A percentile compares a stretch with the other conserved stretches of the same genome.
Evolutionary conservation across 257 asterid genomes (phyloP).

Genomic region (Anisodus acutangulus): DNA sequence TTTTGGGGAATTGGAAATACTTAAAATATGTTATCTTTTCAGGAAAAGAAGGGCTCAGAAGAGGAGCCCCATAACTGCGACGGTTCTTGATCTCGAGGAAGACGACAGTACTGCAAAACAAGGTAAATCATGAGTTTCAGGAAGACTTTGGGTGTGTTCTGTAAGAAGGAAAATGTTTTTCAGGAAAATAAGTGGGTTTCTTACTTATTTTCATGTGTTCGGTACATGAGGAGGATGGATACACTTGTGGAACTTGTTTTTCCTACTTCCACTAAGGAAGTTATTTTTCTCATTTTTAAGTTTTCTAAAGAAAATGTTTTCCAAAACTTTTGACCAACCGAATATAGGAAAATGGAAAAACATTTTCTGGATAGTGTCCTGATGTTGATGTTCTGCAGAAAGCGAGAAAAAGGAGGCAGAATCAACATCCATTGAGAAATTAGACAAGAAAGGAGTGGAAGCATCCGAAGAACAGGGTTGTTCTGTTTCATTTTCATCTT

Average conservation of each 20-base stretch:
- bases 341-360: no score
- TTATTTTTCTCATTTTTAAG: no score
- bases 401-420: conserved; percentile 39
- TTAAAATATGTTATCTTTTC: conserved; percentile 23
- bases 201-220: no score
- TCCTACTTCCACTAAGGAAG: no score
- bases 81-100: conserved; percentile 69
- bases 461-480: conserved; percentile 41
- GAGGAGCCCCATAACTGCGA: conserved; percentile 55
- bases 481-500: conserved; percentile 44
- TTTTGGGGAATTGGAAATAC: not conserved
- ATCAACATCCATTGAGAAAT: conserved; percentile 27
- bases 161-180: no score
- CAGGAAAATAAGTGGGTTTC: no score
- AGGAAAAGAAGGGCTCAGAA: conserved; percentile 75
- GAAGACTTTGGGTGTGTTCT: not conserved
- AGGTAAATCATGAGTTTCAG: conserved; percentile 41
- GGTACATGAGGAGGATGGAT: no score
- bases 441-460: conserved; percentile 41
- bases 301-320: no score
- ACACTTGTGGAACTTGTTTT: no score
- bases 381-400: conserved; percentile 37
- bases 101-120: conserved; percentile 49
- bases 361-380: not conserved
- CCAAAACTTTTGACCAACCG: no score